Evolutionary conservation across 768 basidiomycete genomes (phyloP).

Genomic region (Pseudohyphozyma bogoriensis): DNA sequence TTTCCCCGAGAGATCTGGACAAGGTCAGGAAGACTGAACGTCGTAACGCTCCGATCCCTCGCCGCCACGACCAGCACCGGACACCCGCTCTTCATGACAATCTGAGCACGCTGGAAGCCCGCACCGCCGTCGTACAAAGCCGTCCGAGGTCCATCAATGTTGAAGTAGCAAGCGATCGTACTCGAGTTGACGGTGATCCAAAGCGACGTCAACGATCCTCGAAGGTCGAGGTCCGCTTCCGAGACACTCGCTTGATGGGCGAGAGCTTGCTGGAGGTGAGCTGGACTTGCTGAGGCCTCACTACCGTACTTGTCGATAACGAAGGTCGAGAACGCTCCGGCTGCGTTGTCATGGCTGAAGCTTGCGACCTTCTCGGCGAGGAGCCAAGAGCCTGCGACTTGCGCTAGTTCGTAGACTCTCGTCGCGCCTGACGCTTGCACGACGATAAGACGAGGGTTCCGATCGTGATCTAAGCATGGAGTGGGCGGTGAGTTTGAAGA

Average conservation of each 20-base stretch:
- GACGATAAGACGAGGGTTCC: constrained; percentile 52
- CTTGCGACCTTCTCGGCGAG: constrained; percentile 37
- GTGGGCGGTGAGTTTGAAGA: too few species aligned
- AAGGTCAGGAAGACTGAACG: constrained; percentile 15
- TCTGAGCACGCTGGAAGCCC: constrained; percentile 5
- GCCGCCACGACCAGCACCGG: constrained; percentile 18
- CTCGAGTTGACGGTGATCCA: constrained; percentile 19
- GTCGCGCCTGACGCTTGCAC: constrained; percentile 51
- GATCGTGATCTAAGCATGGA: constrained; percentile 40
- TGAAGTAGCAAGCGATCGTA: constrained; percentile 17
- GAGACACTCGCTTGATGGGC: constrained; percentile 11
- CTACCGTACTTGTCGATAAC: constrained; percentile 36
- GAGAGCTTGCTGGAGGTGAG: constrained; percentile 18
- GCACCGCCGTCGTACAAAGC: constrained; percentile 17
- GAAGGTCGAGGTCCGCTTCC: constrained; percentile 4
- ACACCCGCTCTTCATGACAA: constrained; percentile 11
- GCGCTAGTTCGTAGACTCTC: constrained; percentile 50
- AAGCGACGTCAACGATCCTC: constrained; percentile 18
- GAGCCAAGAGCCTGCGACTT: constrained; percentile 43
- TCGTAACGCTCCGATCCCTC: constrained; percentile 2
- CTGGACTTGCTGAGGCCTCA: constrained; percentile 9
- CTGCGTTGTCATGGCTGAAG: constrained; percentile 40
- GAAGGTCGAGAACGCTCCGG: constrained; percentile 36
- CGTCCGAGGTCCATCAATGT: constrained; percentile 21
- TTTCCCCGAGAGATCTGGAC: constrained; percentile 4